phyloP scores from a whole-genome alignment of 306 rosid species.

The Leucaena leucocephala region DNA sequence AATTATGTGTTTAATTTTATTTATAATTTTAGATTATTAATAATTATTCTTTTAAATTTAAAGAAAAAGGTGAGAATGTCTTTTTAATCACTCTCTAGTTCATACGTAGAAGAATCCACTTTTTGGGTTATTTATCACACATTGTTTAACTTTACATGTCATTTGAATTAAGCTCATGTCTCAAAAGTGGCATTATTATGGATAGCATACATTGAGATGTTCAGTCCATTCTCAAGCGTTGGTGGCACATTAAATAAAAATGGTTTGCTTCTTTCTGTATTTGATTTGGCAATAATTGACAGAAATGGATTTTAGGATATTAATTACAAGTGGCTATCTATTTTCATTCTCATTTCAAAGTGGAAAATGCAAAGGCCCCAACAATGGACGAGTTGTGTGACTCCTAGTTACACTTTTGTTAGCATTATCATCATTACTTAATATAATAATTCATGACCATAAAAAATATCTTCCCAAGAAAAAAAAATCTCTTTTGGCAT shows the following conservation, averaged over 20 bases:
- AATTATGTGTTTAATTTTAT: too few relatives aligned
- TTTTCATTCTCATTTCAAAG: conserved; percentile 26
- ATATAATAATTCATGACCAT: conserved; percentile 18
- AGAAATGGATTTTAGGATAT: conserved; percentile 30
- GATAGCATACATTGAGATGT: background rate
- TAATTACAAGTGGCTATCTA: conserved; percentile 26
- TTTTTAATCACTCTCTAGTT: background rate
- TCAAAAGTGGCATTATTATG: background rate
- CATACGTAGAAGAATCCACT: background rate
- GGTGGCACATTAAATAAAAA: background rate
- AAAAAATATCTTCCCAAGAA: conserved; percentile 23
- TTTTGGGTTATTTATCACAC: background rate
- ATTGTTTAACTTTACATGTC: background rate
- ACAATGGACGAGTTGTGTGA: conserved; percentile 4
- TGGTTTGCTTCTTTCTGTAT: background rate
- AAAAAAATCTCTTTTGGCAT: background rate
- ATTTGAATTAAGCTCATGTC: background rate
- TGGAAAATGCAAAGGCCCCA: background rate
- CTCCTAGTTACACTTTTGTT: background rate
- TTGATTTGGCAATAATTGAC: conserved; percentile 34
- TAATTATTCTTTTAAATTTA: too few relatives aligned
- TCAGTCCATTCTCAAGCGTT: background rate
- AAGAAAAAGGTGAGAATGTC: background rate
- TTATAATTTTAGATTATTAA: too few relatives aligned
- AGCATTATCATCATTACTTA: conserved; percentile 18